A percentile compares a stretch with the other conserved stretches of the same genome.
Evolutionary conservation across 306 rosid genomes (phyloP).

Genomic region (Quercus parvula): DNA sequence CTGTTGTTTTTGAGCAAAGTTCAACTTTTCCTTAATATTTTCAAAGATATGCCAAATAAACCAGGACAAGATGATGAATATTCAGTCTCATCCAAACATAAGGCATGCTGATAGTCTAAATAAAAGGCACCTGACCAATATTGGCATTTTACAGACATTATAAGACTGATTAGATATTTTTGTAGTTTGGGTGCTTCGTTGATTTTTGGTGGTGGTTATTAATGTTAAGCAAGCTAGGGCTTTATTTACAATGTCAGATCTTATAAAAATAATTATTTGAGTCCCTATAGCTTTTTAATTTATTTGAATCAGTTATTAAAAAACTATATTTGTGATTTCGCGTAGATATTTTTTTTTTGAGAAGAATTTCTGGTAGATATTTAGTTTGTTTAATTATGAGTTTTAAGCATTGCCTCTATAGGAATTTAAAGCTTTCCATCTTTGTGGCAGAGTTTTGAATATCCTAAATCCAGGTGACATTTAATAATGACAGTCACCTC

Average conservation of each 20-base stretch:
- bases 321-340: too few species aligned
- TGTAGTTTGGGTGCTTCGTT: not conserved
- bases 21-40: not conserved
- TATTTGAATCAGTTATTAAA: not conserved
- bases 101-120: too few species aligned
- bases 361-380: too few species aligned
- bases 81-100: not conserved
- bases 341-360: too few species aligned
- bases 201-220: not conserved
- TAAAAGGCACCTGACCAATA: too few species aligned
- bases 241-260: not conserved
- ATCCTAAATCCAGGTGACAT: too few species aligned
- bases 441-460: too few species aligned
- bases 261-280: not conserved
- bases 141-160: not conserved
- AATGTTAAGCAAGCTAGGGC: not conserved
- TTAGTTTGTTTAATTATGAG: too few species aligned
- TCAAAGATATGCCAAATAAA: not conserved
- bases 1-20: not conserved
- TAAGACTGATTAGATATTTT: not conserved
- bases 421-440: too few species aligned
- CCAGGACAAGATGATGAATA: not conserved
- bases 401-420: too few species aligned
- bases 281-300: not conserved
- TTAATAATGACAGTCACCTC: too few species aligned